phyloP scores from a whole-genome alignment of 176 grass and related monocot genomes.

The Typha latifolia region DNA sequence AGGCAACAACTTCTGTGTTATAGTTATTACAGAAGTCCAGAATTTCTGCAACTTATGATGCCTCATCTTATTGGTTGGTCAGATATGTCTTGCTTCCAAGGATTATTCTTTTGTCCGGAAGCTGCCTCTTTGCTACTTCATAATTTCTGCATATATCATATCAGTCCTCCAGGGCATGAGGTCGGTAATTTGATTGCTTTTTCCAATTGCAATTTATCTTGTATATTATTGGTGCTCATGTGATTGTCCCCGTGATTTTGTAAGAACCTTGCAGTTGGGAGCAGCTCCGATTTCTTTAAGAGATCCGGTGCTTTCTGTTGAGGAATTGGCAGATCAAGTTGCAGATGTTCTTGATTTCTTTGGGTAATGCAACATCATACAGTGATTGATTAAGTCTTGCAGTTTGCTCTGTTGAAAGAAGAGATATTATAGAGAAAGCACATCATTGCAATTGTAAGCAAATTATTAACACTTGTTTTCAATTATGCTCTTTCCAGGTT shows the following conservation, averaged over 20 bases:
- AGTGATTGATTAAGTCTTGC: neutral
- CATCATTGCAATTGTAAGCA: conserved; percentile 1
- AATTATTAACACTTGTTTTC: conserved; percentile 5
- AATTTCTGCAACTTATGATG: neutral
- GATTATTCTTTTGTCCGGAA: conserved; percentile 97
- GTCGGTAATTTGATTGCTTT: conserved; percentile 30
- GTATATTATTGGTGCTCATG: neutral
- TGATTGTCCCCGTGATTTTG: conserved; percentile 20
- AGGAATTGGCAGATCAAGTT: conserved; percentile 81
- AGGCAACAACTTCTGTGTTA: neutral
- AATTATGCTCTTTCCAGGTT: conserved; percentile 43
- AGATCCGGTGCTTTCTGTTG: conserved; percentile 51
- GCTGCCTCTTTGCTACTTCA: conserved; percentile 77
- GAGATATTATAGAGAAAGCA: neutral
- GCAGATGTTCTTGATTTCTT: conserved; percentile 92
- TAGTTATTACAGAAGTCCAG: neutral
- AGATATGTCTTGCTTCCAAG: conserved; percentile 99
- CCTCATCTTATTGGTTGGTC: conserved; percentile 27
- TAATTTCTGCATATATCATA: conserved; percentile 93
- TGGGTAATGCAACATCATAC: conserved; percentile 35
- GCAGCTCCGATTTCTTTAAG: conserved; percentile 68
- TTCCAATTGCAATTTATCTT: neutral
- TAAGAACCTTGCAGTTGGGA: conserved; percentile 66
- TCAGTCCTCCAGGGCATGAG: conserved; percentile 95
- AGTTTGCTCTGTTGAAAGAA: neutral